Evolutionary conservation across 1,284 basidiomycete genomes (phyloP).

Genomic region (Peniophora sp.): DNA sequence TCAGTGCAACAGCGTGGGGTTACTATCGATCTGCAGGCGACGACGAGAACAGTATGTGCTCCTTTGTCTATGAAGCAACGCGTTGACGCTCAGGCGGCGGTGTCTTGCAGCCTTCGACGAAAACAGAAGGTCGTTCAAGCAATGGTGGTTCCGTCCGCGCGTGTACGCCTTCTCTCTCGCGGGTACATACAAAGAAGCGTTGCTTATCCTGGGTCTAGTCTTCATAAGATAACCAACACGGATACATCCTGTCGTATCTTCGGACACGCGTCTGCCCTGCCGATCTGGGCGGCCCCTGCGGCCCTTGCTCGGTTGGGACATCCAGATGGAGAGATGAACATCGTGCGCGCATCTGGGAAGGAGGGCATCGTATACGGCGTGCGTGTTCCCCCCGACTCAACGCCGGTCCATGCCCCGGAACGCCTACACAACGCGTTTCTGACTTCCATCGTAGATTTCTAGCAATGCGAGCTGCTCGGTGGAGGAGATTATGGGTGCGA

Average conservation of each 20-base stretch:
- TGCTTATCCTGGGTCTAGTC: slow-evolving; percentile 10
- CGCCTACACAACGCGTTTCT: not conserved
- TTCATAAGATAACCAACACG: slow-evolving; percentile 23
- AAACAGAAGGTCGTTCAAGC: slow-evolving; percentile 35
- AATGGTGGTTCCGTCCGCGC: slow-evolving; percentile 44
- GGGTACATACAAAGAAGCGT: not conserved
- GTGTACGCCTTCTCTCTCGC: slow-evolving; percentile 20
- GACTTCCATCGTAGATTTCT: slow-evolving; percentile 27
- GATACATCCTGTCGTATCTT: slow-evolving; percentile 31
- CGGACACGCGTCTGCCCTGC: slow-evolving; percentile 32
- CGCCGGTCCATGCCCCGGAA: not conserved
- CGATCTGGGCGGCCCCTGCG: slow-evolving; percentile 47
- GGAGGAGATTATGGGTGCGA: slow-evolving; percentile 47
- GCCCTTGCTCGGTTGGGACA: slow-evolving; percentile 60
- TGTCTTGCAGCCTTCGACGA: slow-evolving; percentile 26
- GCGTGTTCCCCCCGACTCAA: slow-evolving; percentile 6
- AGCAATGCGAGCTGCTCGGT: slow-evolving; percentile 47
- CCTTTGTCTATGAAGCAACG: not conserved
- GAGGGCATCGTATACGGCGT: slow-evolving; percentile 56
- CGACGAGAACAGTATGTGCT: slow-evolving; percentile 27
- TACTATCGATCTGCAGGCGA: slow-evolving; percentile 44
- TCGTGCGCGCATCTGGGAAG: slow-evolving; percentile 49
- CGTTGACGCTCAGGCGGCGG: slow-evolving; percentile 2
- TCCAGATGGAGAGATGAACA: slow-evolving; percentile 53
- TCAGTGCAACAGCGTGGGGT: slow-evolving; percentile 38